Base-by-base conservation (phyloP, 2,329 filamentous ascomycete genomes). In the Myriosclerotinia curreyana region DNA sequence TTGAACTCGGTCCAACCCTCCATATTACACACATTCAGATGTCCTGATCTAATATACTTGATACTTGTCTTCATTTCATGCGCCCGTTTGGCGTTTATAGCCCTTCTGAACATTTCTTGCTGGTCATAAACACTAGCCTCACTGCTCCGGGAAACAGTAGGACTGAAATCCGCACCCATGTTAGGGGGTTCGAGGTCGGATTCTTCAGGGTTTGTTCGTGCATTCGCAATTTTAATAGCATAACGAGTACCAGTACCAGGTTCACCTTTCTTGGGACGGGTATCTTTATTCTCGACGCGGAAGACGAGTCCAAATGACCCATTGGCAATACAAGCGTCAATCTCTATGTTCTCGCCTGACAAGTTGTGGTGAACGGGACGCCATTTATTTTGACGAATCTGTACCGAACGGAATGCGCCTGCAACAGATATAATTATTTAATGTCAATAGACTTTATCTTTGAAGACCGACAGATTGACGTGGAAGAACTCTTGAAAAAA, bases 301-400 rank as follows among this genome's bases (percentile, higher is more conserved):
- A 59, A 59, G n/a, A 59, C 55, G 7, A 59, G 14, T 12, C 55
- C 55, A 11, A 38, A 59, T 36, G 42, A 17, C 15, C 55, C 55
- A 25, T 34, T 59, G 28, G 55, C 42, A 59, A 59, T 59, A 12
- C 28, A 48, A 5, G 55, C 55, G 14, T 48, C n/a, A 38, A 59
- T 20, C 5, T 59, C 55, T 36, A 59, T 48, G 36, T 59, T 59
- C 2, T 59, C 55, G 9, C 20, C 55, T 12, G 42, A 36, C n/a
- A 59, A 48, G 9, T 59, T 36, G 42, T 59, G 55, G 31, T 46
- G 15, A 5, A 36, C 14, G 9, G 44, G n/a, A 12, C 15, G 5
- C 55, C 55, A 59, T 59, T 59, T 59, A 14, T 59, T 59, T 48
- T 59, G 55, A 36, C 55, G 55, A 5, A 59, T 25, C 17, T 15